Base-by-base conservation (phyloP, 2,329 filamentous ascomycete species). In the Didymella pomorum region DNA sequence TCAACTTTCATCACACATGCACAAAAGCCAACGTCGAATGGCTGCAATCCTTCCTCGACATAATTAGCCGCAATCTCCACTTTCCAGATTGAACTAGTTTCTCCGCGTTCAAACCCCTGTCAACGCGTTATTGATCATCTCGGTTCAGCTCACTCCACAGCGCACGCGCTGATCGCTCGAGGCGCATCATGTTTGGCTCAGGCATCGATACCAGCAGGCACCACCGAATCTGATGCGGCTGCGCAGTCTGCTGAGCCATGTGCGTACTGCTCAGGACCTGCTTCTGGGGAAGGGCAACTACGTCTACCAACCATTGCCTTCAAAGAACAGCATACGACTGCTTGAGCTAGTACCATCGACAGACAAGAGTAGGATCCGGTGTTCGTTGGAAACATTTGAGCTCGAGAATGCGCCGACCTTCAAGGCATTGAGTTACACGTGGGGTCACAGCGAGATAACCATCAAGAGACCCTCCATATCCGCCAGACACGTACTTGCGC, bases 231-330 rank as follows among this genome's bases (percentile, higher is more conserved):
- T 11, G 18, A 39, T 18, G 35, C 35, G 31, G 31, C 31, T 35
- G 26, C 64, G 61, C 12, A 64, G 51, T 33, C 55, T 70, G 29
- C 46, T 65, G 39, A 58, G 52, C 39, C 48, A 61, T 55, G 64
- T 58, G 44, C 60, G 58, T 47, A 35, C 61, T 18, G 45, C 62
- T n/a, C 58, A 56, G 43, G 66, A 57, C 35, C 42, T 69, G 21
- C 57, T 57, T 10, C 62, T 64, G 35, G 52, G 63, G 46, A 49
- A 66, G 16, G 52, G 60, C 44, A 52, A 20, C 35, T 39, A 39
- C 18, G n/a, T 2, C 18, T 39, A 35, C n/a, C n/a, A 20, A 46
- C 59, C 62, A 21, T 52, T 72, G 28, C 66, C 68, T 8, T 62
- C 64, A 3, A 41, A 39, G 3, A 39, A 39, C n/a, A 39, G 18